Evolutionary conservation across 441 rosid species (phyloP), one percentile per base, ranked within the genome.

Genomic region (Hura crepitans): DNA sequence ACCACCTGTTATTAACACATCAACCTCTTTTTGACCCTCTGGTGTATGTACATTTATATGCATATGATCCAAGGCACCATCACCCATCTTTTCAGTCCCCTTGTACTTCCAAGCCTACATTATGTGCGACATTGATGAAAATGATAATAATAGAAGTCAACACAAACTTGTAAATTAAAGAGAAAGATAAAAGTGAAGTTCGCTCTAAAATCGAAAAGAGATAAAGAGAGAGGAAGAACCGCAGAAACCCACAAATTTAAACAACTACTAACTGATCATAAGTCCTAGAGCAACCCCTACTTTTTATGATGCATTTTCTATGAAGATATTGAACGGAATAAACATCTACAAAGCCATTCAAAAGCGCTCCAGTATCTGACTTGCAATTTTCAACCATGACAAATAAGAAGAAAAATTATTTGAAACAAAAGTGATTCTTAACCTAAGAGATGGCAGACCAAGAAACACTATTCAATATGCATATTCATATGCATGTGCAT

Each of bases 1-100:
- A 68, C 86, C 59, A 65, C 97, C 98, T 8, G 88, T 64, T 59
- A 91, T 66, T 33, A 91, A 69, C 63, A 77, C 72, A 74, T 82
- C 82, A n/a, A 70, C 78, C 73, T 63, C 78, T 11, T 53, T 72
- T 81, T 78, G 75, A 80, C 98, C 98, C 43, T 78, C 76, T 54
- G 80, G 80, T 39, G 92, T 85, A 57, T 80, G 78, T 71, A 85
- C 37, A 74, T 68, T 66, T 59, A 84, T 54, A 72, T 39, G 77
- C 39, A 81, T 49, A 49, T 73, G 81, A 65, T 86, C 88, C 79
- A 93, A 79, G 54, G 87, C 87, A 66, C 80, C 76, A 80, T 88
- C 88, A 20, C 79, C 85, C 6, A 77, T 67, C 30, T 65, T 69
- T 37, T 33, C 67, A 37, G 85, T 81, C 43, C 63, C 74, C 14